Conservation (phyloP, 2,329 filamentous ascomycete species). For the Phyllosticta paracitricarpa region DNA sequence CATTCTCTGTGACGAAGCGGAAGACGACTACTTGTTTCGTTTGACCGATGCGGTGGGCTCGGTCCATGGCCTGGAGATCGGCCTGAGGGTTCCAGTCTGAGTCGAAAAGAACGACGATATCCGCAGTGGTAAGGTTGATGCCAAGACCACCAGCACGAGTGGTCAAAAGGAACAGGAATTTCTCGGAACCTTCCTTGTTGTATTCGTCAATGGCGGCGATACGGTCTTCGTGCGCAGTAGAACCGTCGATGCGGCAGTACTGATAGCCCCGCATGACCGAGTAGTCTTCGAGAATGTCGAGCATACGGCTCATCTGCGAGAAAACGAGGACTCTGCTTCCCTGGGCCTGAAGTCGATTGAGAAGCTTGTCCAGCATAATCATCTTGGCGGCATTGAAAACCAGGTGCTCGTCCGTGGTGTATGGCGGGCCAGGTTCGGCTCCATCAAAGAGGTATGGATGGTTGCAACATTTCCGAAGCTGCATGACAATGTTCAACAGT, state of each 20-base stretch:
- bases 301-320: constrained; percentile 94
- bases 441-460: constrained; percentile 97
- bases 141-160: constrained; percentile 91
- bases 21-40: constrained; percentile 97
- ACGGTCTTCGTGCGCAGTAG: constrained; percentile 93
- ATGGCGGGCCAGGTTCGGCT: constrained; percentile 91
- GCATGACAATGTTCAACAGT: constrained; percentile 97
- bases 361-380: constrained; percentile 87
- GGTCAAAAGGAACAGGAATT: constrained; percentile 91
- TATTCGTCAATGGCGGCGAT: constrained; percentile 97
- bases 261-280: constrained; percentile 91
- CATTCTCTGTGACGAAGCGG: constrained; percentile 93
- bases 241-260: constrained; percentile 94
- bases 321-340: constrained; percentile 97
- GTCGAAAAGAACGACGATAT: constrained; percentile 94
- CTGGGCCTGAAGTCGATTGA: constrained; percentile 71
- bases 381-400: constrained; percentile 94
- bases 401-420: constrained; percentile 95
- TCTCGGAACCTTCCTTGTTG: constrained; percentile 91
- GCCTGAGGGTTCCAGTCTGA: constrained; percentile 99
- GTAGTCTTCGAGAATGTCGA: constrained; percentile 97
- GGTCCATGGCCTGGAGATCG: constrained; percentile 97
- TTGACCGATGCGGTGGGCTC: constrained; percentile 95
- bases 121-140: constrained; percentile 90
- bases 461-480: constrained; percentile 96